Evolutionary conservation across 2,329 filamentous ascomycete species (phyloP), one percentile per base, ranked within the genome.

Genomic region (Pseudogymnoascus sp.): DNA sequence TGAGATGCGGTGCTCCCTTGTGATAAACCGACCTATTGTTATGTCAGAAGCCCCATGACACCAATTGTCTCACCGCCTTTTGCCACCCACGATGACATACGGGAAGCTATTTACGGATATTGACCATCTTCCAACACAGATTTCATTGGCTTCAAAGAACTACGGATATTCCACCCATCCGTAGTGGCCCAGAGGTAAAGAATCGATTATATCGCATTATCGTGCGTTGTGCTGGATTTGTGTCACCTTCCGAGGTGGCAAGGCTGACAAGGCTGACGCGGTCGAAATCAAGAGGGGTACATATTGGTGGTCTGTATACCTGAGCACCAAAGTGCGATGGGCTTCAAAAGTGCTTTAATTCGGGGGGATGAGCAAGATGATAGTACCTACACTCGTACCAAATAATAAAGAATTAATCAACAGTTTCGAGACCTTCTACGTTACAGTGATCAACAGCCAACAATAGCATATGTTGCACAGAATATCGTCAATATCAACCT

Each of bases 181-280:
- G n/a, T 31, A 33, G 50, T 19, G n/a, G 26, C 50, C 26, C 11
- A 56, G 26, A 33, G 26, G 5, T 56, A 33, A 56, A 12, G 24
- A 56, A 19, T 56, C 28, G 50, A 22, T 19, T 31, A 53, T 19
- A 31, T 12, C 10, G 50, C 26, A 33, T 33, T 56, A 56, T 33
- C 26, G 50, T 56, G 50, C 43, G 26, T 16, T 53, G 43, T 28
- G 24, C 24, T 53, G 3, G 14, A 8, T 53, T 11, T 8, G 50
- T 56, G 50, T 56, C 50, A 56, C 50, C 50, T 53, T 28, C 50
- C 50, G 10, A 56, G 50, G 50, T 56, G 28, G 50, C 50, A 56
- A 56, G 50, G 50, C 50, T 56, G 50, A 56, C 50, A 10, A 56
- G 50, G 50, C 50, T 56, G 50, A 33, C 50, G 28, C 16, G 26